Base-by-base conservation (phyloP, 495 filamentous ascomycete species). In the Neurospora sp. region DNA sequence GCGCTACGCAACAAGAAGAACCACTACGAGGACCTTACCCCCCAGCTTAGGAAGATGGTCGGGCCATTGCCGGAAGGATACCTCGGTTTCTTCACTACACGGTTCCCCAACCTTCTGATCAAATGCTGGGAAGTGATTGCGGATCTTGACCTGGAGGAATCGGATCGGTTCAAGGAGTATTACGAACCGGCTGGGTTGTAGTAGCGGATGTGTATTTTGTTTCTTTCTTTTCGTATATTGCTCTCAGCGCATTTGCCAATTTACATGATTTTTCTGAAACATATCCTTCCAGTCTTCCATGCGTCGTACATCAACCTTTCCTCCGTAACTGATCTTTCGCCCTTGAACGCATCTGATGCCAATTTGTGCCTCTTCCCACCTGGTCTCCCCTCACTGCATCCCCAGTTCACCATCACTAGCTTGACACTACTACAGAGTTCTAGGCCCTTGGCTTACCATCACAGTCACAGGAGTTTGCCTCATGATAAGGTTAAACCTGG, bases 1-100 rank as follows among this genome's bases (percentile, higher is more conserved):
- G 96, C 94, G 10, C 83, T 99, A 74, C 86, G 96, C n/a, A 99
- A 99, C 80, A 99, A 99, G 87, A 91, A 91, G 74, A 93, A 96
- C 74, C 95, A 98, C 81, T 96, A 95, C 82, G 92, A 97, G 74
- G 92, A 98, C 75, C 91, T 99, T 89, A 89, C 92, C 11, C 91
- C 93, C 11, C 80, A 89, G 62, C 87, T 97, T 73, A 94, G 94
- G 84, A 86, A 88, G 77, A 86, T 90, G 76, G 93, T 98, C 72
- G 95, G 94, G 2, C 83, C 90, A 5, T 79, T 97, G 76, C 93
- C 95, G 0, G 92, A 93, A 31, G 94, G 93, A 0, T 99, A 97
- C 79, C 81, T 98, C 49, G 86, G 85, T 11, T 98, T 96, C 81
- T 99, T 96, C 92, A 91, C 92, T 0, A 80, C 81, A 37, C 85